A percentile compares a stretch with the other conserved stretches of the same genome.
Evolutionary conservation across 495 filamentous ascomycete genomes (phyloP).

Genomic region (Penicillium salamii): DNA sequence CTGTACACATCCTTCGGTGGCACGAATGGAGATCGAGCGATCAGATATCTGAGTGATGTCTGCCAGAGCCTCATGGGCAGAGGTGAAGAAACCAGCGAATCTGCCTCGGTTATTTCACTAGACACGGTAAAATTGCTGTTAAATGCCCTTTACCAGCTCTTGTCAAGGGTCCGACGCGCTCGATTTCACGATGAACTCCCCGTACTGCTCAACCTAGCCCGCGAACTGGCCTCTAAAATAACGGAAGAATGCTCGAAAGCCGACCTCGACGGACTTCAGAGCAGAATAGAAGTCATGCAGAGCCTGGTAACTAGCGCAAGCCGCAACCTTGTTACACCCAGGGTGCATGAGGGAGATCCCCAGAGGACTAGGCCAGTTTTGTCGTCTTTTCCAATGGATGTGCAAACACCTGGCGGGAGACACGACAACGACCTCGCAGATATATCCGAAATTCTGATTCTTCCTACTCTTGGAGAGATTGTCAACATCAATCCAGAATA

Average conservation of each 20-base stretch:
- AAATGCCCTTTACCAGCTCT: constrained; percentile 9
- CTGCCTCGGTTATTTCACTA: not conserved
- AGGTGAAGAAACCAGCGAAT: not conserved
- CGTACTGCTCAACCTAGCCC: not conserved
- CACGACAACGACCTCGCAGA: constrained; percentile 17
- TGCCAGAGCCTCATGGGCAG: too few species aligned
- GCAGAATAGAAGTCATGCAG: constrained; percentile 13
- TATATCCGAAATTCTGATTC: constrained; percentile 11
- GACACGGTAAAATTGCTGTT: constrained; percentile 8
- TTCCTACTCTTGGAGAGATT: constrained; percentile 15
- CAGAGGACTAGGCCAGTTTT: not conserved
- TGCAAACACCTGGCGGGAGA: constrained; percentile 13
- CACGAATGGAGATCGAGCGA: too few species aligned
- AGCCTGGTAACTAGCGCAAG: constrained; percentile 4
- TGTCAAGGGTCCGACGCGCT: constrained; percentile 8
- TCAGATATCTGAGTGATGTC: too few species aligned
- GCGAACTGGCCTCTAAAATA: not conserved
- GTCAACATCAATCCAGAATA: constrained; percentile 10
- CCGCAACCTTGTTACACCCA: constrained; percentile 5
- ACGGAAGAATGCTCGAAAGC: constrained; percentile 6
- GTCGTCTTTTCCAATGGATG: constrained; percentile 13
- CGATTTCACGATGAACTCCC: constrained; percentile 10
- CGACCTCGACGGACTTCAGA: constrained; percentile 8
- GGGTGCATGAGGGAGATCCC: not conserved
- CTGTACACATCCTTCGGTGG: too few species aligned